A percentile compares a stretch with the other conserved stretches of the same genome.
phyloP scores from a whole-genome alignment of 768 basidiomycete genomes.

The Epithele typhae region DNA sequence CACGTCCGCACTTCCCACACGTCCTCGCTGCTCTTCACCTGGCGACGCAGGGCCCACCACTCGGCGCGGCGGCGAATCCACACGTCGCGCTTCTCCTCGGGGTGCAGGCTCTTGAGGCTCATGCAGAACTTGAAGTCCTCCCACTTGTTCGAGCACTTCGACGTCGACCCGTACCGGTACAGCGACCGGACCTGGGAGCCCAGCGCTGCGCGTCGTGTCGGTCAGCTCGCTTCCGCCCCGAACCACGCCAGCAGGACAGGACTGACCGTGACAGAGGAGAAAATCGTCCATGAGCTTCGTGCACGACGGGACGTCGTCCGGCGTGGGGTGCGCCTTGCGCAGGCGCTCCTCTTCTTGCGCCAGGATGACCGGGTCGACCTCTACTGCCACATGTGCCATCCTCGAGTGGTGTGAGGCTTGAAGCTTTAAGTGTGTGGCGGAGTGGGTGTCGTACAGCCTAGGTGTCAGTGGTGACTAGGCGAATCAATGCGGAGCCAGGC shows the following conservation, averaged over 20 bases:
- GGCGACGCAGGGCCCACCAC: constrained; percentile 86
- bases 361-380: constrained; percentile 42
- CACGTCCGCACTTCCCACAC: constrained; percentile 89
- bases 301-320: constrained; percentile 80
- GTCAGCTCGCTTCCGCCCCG: not conserved
- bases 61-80: constrained; percentile 89
- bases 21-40: constrained; percentile 85
- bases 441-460: too few relatives aligned
- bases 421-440: too few relatives aligned
- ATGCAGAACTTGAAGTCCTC: constrained; percentile 96
- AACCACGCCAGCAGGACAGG: not conserved
- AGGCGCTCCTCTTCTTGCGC: constrained; percentile 69
- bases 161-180: constrained; percentile 78
- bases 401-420: too few relatives aligned
- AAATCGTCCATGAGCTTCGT: constrained; percentile 71
- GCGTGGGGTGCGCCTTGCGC: constrained; percentile 61
- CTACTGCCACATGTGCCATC: too few relatives aligned
- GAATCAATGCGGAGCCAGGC: too few relatives aligned
- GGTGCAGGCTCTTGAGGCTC: constrained; percentile 71
- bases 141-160: constrained; percentile 70
- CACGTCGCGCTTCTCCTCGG: constrained; percentile 70
- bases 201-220: constrained; percentile 45
- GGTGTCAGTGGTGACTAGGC: too few relatives aligned
- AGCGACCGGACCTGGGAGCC: constrained; percentile 78
- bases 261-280: constrained; percentile 63